These are phyloP conservation scores for Dictyostelium intermedium DNA, from an alignment of 78 protist genomes.

Conservation along the genomic window DNA sequence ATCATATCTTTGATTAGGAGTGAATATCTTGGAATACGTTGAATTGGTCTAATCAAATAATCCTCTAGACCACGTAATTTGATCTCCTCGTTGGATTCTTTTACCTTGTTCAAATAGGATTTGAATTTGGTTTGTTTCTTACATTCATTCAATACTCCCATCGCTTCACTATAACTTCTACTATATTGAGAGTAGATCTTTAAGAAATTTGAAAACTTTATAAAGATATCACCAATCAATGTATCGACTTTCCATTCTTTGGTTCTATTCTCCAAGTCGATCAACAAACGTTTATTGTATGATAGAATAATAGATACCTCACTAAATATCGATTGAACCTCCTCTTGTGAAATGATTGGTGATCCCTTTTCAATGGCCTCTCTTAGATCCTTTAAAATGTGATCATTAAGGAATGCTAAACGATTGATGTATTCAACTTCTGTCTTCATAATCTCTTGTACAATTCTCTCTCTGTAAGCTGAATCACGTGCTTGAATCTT, in stretches of 20 bases:
- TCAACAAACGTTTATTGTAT: constrained; percentile 2
- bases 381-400: constrained; percentile 45
- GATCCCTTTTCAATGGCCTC: constrained; percentile 66
- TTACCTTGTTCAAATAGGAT: constrained; percentile 29
- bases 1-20: constrained; percentile 60
- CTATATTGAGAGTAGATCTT: constrained; percentile 64
- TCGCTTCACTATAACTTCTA: constrained; percentile 27
- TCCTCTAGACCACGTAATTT: constrained; percentile 65
- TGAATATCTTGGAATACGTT: constrained; percentile 73
- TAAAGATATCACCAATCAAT: constrained; percentile 66
- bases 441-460: constrained; percentile 57
- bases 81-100: constrained; percentile 48
- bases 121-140: constrained; percentile 63
- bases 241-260: constrained; percentile 14
- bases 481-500: constrained; percentile 33
- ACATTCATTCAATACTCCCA: constrained; percentile 49
- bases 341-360: constrained; percentile 63
- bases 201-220: constrained; percentile 54
- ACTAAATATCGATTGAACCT: constrained; percentile 34
- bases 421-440: constrained; percentile 52
- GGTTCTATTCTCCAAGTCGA: neutral
- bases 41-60: constrained; percentile 69
- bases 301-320: constrained; percentile 30
- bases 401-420: constrained; percentile 35
- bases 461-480: constrained; percentile 76